Conservation (phyloP, 2,329 filamentous ascomycete genomes). For the Tympanopsis confertula region DNA sequence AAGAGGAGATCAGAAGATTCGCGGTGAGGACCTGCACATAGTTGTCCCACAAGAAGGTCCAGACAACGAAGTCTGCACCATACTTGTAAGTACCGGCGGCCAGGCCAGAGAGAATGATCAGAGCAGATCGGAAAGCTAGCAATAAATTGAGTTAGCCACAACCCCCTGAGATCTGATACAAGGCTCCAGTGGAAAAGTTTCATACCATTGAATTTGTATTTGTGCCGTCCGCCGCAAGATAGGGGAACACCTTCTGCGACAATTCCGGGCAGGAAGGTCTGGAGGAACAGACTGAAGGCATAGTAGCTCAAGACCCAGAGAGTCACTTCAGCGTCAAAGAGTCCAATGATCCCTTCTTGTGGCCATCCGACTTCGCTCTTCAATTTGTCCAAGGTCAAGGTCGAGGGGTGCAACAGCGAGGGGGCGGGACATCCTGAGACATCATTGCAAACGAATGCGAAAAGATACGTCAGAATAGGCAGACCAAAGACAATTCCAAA, state of each 20-base stretch:
- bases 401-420: slow-evolving; percentile 62
- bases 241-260: slow-evolving; percentile 62
- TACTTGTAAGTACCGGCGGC: slow-evolving; percentile 65
- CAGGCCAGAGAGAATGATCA: slow-evolving; percentile 60
- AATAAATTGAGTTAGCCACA: too few species aligned
- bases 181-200: slow-evolving; percentile 3
- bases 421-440: slow-evolving; percentile 81
- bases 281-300: slow-evolving; percentile 60
- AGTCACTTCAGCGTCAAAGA: slow-evolving; percentile 60
- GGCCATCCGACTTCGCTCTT: slow-evolving; percentile 79
- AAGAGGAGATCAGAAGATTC: slow-evolving; percentile 67
- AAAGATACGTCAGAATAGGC: slow-evolving; percentile 66
- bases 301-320: slow-evolving; percentile 70
- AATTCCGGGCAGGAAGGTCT: slow-evolving; percentile 65
- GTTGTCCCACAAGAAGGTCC: slow-evolving; percentile 88
- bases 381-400: slow-evolving; percentile 58
- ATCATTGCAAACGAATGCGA: slow-evolving; percentile 84
- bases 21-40: slow-evolving; percentile 75
- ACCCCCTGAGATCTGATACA: too few species aligned
- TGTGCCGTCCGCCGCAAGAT: slow-evolving; percentile 59
- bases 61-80: slow-evolving; percentile 74
- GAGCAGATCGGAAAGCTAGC: slow-evolving; percentile 63
- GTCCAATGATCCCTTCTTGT: slow-evolving; percentile 52
- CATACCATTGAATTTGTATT: slow-evolving; percentile 71
- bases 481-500: slow-evolving; percentile 69